Evolutionary conservation across 1,139 yeast genomes (phyloP).

Genomic region (Candida pseudoviswanathii): DNA sequence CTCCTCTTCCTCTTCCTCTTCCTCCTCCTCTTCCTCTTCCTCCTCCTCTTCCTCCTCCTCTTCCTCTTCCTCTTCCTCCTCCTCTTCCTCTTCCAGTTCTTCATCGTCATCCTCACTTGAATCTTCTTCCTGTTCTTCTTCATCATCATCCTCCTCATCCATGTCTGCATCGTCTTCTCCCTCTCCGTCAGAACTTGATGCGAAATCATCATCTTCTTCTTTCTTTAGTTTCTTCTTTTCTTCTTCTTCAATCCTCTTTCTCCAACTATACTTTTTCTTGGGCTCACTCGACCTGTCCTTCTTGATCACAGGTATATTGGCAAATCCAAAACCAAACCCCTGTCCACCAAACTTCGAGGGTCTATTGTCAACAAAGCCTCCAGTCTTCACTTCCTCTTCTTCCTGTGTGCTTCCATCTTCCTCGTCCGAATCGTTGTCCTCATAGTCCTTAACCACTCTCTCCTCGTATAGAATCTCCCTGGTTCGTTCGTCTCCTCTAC

Average conservation of each 20-base stretch:
- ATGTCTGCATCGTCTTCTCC: conserved; percentile 25
- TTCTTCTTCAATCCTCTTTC: conserved; percentile 39
- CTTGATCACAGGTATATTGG: conserved; percentile 49
- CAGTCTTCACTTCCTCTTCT: conserved; percentile 34
- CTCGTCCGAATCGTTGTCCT: conserved; percentile 23
- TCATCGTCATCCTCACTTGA: conserved; percentile 31
- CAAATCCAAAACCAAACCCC: conserved; percentile 71
- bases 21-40: conserved; percentile 20
- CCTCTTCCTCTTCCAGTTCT: conserved; percentile 23
- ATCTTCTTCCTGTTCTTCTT: conserved; percentile 16
- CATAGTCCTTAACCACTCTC: conserved; percentile 67
- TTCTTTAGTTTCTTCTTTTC: conserved; percentile 34
- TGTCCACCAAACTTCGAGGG: conserved; percentile 64
- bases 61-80: conserved; percentile 19
- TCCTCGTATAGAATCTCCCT: conserved; percentile 70
- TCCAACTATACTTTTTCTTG: conserved; percentile 44
- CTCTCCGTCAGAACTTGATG: conserved; percentile 26
- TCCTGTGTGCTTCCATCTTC: conserved; percentile 13
- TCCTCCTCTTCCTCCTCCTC: conserved; percentile 21
- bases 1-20: conserved; percentile 23
- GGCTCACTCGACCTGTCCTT: conserved; percentile 16
- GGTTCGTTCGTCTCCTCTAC: conserved; percentile 67
- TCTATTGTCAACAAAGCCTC: conserved; percentile 72
- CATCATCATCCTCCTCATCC: conserved; percentile 24
- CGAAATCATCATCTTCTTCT: conserved; percentile 46